A percentile compares a stretch with the other conserved stretches of the same genome.
Conservation (phyloP, 2,329 filamentous ascomycete species). For the Fusarium nodosum region DNA sequence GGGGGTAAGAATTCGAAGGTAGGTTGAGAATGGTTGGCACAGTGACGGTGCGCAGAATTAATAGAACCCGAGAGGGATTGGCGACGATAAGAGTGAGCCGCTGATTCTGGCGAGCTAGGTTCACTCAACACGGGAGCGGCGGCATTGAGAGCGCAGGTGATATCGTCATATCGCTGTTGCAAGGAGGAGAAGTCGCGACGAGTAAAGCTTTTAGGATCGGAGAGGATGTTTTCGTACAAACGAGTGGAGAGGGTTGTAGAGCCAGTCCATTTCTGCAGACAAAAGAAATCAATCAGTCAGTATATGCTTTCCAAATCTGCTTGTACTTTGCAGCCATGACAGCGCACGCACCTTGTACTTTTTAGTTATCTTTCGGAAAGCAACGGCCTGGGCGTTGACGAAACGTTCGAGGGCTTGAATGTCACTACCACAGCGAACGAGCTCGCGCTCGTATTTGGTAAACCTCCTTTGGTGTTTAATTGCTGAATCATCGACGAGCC, state of each 20-base stretch:
- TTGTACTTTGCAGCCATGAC: constrained; percentile 6
- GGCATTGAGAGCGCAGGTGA: constrained; percentile 62
- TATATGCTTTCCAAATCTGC: neutral
- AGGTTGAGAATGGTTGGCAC: constrained; percentile 48
- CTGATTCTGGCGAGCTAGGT: constrained; percentile 56
- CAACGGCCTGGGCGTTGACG: constrained; percentile 78
- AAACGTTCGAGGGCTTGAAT: constrained; percentile 79
- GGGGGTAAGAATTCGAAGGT: constrained; percentile 53
- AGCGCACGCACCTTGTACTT: constrained; percentile 73
- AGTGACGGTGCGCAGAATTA: constrained; percentile 2
- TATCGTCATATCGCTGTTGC: constrained; percentile 64
- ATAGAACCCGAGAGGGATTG: constrained; percentile 30
- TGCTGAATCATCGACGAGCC: constrained; percentile 52
- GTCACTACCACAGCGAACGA: constrained; percentile 75
- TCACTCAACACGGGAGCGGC: constrained; percentile 59
- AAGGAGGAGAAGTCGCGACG: constrained; percentile 72
- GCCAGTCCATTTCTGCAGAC: constrained; percentile 80
- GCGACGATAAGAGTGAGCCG: constrained; percentile 32
- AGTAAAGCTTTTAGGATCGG: constrained; percentile 78
- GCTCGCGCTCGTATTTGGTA: constrained; percentile 66
- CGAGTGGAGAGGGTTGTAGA: constrained; percentile 74
- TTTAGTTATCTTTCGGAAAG: constrained; percentile 86
- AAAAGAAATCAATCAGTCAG: constrained; percentile 18
- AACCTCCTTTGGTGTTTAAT: constrained; percentile 66
- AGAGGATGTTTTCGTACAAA: constrained; percentile 76